phyloP scores from a whole-genome alignment of 148 eudicot species.

The Dianthus caryophyllus region DNA sequence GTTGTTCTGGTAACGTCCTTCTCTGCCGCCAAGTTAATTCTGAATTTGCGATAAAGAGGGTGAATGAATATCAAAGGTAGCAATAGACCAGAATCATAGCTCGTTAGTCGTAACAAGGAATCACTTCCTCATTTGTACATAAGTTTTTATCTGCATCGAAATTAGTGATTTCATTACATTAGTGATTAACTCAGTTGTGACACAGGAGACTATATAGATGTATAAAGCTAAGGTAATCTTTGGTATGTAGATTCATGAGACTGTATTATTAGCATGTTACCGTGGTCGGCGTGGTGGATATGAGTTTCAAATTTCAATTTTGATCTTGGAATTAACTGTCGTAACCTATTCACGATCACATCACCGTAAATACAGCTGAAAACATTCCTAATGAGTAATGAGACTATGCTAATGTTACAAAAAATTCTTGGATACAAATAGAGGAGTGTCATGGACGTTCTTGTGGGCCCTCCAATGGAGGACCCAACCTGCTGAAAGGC shows the following conservation, averaged over 20 bases:
- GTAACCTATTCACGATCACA: too few species aligned
- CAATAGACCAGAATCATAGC: constrained; percentile 19
- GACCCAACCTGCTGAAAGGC: too few species aligned
- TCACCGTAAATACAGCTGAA: too few species aligned
- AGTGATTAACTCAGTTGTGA: neutral
- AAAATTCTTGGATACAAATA: too few species aligned
- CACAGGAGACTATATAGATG: constrained; percentile 15
- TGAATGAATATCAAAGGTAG: constrained; percentile 13
- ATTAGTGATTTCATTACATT: neutral
- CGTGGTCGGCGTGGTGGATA: too few species aligned
- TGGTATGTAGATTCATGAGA: constrained; percentile 20
- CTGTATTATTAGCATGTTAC: constrained; percentile 9
- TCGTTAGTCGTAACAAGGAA: constrained; percentile 3
- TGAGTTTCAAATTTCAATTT: neutral
- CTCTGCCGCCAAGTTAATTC: constrained; percentile 31
- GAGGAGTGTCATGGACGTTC: too few species aligned
- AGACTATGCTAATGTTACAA: too few species aligned
- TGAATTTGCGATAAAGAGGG: constrained; percentile 25
- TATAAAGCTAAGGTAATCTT: constrained; percentile 21
- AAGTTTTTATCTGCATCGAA: constrained; percentile 11
- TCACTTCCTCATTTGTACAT: constrained; percentile 23
- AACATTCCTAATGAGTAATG: too few species aligned
- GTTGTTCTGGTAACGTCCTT: constrained; percentile 29
- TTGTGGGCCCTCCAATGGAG: too few species aligned
- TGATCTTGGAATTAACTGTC: neutral